Base-by-base conservation (phyloP, 2,329 filamentous ascomycete species). In the Xylaria digitata region DNA sequence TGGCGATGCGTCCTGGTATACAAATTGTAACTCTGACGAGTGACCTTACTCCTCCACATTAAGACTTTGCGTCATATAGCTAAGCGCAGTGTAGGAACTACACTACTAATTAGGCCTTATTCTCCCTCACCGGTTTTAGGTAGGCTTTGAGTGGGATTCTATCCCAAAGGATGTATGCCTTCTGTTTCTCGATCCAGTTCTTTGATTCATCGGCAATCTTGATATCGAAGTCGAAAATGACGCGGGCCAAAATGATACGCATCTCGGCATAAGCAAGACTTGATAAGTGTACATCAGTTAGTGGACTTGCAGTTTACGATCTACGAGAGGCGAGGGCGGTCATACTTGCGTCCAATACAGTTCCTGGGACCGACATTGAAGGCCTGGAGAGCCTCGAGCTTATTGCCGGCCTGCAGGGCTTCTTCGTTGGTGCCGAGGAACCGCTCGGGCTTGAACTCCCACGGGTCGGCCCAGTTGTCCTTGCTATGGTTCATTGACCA, bases 191-290 rank as follows among this genome's bases (percentile, higher is more conserved):
- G 4, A 80, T 77, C 81, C 82, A 83, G 17, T 75, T 62, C 6
- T 69, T 40, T 11, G 76, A 75, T 8, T 77, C 76, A 4, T 77
- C 70, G 1, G 69, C 71, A 6, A 83, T 72, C 48, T 77, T 72
- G 52, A 84, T 67, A 52, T 85, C 83, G 63, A 85, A 85, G 21
- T 80, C 78, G 62, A 75, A 84, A 1, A 86, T 68, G 6, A 86
- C 60, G 8, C 80, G 78, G 1, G 81, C 78, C 1, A 85, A 65
- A 9, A 84, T 80, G 3, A 85, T 67, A 0, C 83, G 80, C 80
- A 86, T 82, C 70, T 86, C 83, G 3, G 78, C 78, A 52, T 82
- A 82, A 0, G 84, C 84, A 34, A 84, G 78, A 63, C 79, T 76
- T 48, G 21, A 32, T 7, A 46, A 3, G 17, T 15, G 34, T 2